A percentile compares a stretch with the other conserved stretches of the same genome.
These are phyloP conservation scores for Microstegium vimineum DNA, from an alignment of 176 grass and related monocot genomes.

Conservation along the genomic window DNA sequence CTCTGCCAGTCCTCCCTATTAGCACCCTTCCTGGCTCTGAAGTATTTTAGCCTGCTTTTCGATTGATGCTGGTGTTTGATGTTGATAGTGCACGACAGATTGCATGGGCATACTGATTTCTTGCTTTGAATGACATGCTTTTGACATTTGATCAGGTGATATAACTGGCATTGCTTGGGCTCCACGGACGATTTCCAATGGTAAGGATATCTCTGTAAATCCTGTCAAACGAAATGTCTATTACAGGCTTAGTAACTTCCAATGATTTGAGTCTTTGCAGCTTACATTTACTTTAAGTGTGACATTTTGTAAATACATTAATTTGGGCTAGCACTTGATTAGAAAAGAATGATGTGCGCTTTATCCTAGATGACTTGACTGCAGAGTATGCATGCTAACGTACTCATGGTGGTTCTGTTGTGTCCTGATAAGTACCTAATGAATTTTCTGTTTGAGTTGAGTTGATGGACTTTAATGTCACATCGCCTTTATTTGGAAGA, in stretches of 20 bases:
- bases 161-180: conserved; percentile 82
- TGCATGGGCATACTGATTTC: not conserved
- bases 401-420: not conserved
- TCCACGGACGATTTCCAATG: conserved; percentile 50
- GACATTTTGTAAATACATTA: not conserved
- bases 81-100: not conserved
- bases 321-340: not conserved
- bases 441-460: not conserved
- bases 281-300: not conserved
- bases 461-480: not conserved
- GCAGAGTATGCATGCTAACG: not conserved
- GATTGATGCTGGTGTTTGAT: not conserved
- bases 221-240: not conserved
- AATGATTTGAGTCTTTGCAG: not conserved
- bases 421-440: not conserved
- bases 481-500: not conserved
- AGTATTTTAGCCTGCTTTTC: not conserved
- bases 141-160: conserved; percentile 50
- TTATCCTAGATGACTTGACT: not conserved
- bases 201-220: conserved; percentile 38
- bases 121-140: conserved; percentile 9
- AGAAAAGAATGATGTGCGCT: not conserved
- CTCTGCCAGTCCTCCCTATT: not conserved
- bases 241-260: not conserved
- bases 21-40: not conserved